phyloP scores from a whole-genome alignment of 306 rosid genomes.

The Quercus glauca region DNA sequence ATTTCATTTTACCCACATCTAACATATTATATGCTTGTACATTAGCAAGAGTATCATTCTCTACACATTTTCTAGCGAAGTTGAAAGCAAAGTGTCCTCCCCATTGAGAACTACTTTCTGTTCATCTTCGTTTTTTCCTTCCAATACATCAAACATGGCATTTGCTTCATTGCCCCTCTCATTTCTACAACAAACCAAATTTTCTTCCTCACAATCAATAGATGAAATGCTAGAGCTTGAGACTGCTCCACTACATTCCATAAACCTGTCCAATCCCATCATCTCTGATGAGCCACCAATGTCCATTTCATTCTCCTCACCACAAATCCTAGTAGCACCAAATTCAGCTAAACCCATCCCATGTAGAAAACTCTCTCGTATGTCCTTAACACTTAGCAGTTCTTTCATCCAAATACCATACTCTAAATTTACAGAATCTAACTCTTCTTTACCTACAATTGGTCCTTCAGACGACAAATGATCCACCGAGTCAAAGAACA shows the following conservation, averaged over 20 bases:
- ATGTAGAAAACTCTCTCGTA: no score
- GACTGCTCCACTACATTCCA: slow-evolving; percentile 41
- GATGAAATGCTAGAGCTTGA: slow-evolving; percentile 25
- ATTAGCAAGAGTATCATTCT: slow-evolving; percentile 26
- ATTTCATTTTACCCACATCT: slow-evolving; percentile 29
- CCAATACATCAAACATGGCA: slow-evolving; percentile 16
- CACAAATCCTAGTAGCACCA: no score
- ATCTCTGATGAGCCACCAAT: no score
- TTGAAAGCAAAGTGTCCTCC: slow-evolving; percentile 11
- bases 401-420: no score
- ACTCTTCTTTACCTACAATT: no score
- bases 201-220: slow-evolving; percentile 15
- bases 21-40: slow-evolving; percentile 28
- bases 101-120: slow-evolving; percentile 13
- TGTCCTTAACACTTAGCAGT: no score
- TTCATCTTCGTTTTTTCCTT: slow-evolving; percentile 12
- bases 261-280: slow-evolving; percentile 32
- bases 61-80: slow-evolving; percentile 18
- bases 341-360: no score
- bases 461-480: no score
- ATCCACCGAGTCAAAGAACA: no score
- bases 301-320: no score
- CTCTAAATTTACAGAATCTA: no score
- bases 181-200: slow-evolving; percentile 5
- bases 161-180: slow-evolving; percentile 19